phyloP scores from a whole-genome alignment of 306 rosid genomes.

The Malus sieversii region DNA sequence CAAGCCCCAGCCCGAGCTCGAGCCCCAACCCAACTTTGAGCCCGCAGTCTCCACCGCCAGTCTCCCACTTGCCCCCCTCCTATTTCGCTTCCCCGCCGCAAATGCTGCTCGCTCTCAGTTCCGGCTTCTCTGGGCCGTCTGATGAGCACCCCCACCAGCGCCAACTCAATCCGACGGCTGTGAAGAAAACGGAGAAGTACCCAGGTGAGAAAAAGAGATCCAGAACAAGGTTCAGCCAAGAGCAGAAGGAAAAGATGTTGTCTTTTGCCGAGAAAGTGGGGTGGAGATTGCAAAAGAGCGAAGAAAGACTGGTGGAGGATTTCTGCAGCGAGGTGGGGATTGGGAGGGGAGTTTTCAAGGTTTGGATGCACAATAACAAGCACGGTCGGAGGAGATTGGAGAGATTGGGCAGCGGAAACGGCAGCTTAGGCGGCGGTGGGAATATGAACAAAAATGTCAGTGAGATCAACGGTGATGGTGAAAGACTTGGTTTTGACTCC shows the following conservation, averaged over 20 bases:
- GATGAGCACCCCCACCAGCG: conserved; percentile 20
- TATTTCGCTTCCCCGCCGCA: conserved; percentile 52
- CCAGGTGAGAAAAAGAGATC: conserved; percentile 45
- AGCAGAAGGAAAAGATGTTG: conserved; percentile 79
- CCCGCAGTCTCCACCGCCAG: conserved; percentile 66
- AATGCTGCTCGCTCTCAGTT: conserved; percentile 53
- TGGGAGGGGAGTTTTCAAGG: conserved; percentile 60
- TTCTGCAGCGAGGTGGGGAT: conserved; percentile 72
- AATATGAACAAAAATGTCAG: not conserved
- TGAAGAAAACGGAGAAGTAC: conserved; percentile 7
- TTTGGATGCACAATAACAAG: conserved; percentile 97
- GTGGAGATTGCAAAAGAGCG: conserved; percentile 67
- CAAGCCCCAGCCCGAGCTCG: conserved; percentile 43
- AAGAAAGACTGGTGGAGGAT: conserved; percentile 45
- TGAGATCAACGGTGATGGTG: not conserved
- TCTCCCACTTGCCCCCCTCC: conserved; percentile 66
- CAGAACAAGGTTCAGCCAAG: conserved; percentile 75
- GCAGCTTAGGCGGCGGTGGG: not conserved
- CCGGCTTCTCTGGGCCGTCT: conserved; percentile 23
- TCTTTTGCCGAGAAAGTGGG: conserved; percentile 63
- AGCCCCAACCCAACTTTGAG: conserved; percentile 53
- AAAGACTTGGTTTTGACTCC: conserved; percentile 8
- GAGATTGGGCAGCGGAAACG: not conserved
- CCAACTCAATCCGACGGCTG: conserved; percentile 12
- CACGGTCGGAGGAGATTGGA: conserved; percentile 41